Evolutionary conservation across 805 yeast species (phyloP), one percentile per base, ranked within the genome.

Genomic region (Metschnikowia baotianmanensis): DNA sequence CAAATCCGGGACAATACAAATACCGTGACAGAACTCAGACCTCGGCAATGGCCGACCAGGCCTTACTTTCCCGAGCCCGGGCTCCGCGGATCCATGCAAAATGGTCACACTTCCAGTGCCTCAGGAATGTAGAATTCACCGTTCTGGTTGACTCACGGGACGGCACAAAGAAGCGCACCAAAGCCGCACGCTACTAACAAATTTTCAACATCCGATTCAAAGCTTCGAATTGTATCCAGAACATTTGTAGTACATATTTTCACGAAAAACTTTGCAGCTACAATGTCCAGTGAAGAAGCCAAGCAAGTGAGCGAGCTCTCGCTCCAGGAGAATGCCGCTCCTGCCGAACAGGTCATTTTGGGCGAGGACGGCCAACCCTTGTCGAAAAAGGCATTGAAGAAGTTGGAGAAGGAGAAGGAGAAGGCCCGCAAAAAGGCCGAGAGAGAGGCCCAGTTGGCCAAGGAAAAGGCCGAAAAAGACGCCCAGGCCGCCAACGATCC

Each of bases 381-480:
- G 53, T 83, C 95, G 43, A 93, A 93, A 69, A 93, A 90, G 63
- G 99, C 96, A 2, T 71, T 93, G 57, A 93, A 93, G 77, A 93
- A 93, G 72, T 77, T 93, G 48, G 93, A 86, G 63, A 91, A 91
- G 60, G 96, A 87, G 67, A 80, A 77, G 60, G 97, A 90, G 68
- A 91, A 91, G 73, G 95, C 83, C 52, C 81, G 77, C 59, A 91
- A 90, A 76, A 90, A 90, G 73, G 93, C 88, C 28, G 97, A 87
- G 64, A 83, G 83, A 57, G 97, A 93, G 38, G 95, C 85, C 27
- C 86, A 86, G 67, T 68, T 86, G 43, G 96, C 91, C 29, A 77
- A 78, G 48, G 96, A 89, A 63, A 84, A 83, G 66, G 95, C 90
- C 47, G 90, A 83, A 51, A 82, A 82, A 52, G 85, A 78, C 50